Evolutionary conservation across 495 filamentous ascomycete genomes (phyloP).

Genomic region (Cenococcum geophilum): DNA sequence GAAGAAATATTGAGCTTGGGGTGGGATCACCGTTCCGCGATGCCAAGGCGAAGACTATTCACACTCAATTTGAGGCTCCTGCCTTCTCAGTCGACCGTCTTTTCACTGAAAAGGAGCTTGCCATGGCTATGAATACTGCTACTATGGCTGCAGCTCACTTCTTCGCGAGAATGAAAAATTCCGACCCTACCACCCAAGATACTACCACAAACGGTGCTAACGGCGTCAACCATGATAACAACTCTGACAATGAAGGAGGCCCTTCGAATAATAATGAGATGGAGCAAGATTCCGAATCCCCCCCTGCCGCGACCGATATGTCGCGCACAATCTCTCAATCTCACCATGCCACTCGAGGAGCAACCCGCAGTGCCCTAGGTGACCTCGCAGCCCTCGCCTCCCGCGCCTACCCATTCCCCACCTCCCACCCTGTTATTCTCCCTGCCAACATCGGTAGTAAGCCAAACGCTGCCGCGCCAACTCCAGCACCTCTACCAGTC

Average conservation of each 20-base stretch:
- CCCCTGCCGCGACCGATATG: slow-evolving; percentile 36
- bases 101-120: slow-evolving; percentile 90
- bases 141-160: slow-evolving; percentile 37
- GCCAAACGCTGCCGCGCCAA: slow-evolving; percentile 32
- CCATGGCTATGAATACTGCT: slow-evolving; percentile 47
- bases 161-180: slow-evolving; percentile 36
- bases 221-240: slow-evolving; percentile 16
- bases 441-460: slow-evolving; percentile 31
- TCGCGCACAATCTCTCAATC: slow-evolving; percentile 34
- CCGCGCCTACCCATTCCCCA: slow-evolving; percentile 15
- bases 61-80: slow-evolving; percentile 45
- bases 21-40: slow-evolving; percentile 52
- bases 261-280: neutral
- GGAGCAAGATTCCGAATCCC: slow-evolving; percentile 22
- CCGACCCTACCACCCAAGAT: slow-evolving; percentile 15
- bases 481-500: slow-evolving; percentile 30
- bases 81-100: slow-evolving; percentile 77
- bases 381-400: slow-evolving; percentile 28
- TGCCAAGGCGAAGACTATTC: slow-evolving; percentile 46
- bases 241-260: slow-evolving; percentile 21
- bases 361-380: slow-evolving; percentile 32
- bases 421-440: slow-evolving; percentile 32
- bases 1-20: slow-evolving; percentile 43
- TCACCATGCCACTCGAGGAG: slow-evolving; percentile 34
- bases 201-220: slow-evolving; percentile 31